phyloP scores from a whole-genome alignment of 83 land plant genomes.

The Diphasiastrum complanatum region DNA sequence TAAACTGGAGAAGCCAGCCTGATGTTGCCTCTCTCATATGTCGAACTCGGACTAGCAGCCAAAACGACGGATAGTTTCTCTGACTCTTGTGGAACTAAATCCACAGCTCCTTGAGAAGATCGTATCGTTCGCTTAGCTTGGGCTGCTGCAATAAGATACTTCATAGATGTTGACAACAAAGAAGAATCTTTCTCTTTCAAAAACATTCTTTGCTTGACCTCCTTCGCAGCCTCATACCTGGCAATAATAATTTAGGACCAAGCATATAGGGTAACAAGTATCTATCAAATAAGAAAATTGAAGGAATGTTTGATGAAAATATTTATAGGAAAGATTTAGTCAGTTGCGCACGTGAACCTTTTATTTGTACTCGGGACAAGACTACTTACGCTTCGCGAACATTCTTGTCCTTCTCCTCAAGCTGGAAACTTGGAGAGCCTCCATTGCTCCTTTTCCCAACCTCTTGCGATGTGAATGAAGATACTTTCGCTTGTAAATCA shows the following conservation, averaged over 20 bases:
- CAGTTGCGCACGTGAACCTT: too few species aligned
- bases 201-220: conserved; percentile 28
- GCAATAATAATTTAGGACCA: conserved; percentile 7
- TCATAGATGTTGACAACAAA: conserved; percentile 72
- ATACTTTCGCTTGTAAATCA: too few species aligned
- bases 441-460: too few species aligned
- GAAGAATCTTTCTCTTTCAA: conserved; percentile 40
- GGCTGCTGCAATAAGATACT: conserved; percentile 84
- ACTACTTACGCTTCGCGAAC: conserved; percentile 37
- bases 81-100: conserved; percentile 14
- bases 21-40: conserved; percentile 36
- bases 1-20: conserved; percentile 32
- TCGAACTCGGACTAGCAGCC: conserved; percentile 24
- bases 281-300: conserved; percentile 10
- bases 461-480: too few species aligned
- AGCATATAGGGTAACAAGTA: too few species aligned
- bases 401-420: conserved; percentile 18
- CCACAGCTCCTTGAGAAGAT: conserved; percentile 26
- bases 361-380: background rate
- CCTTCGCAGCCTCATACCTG: conserved; percentile 49
- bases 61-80: conserved; percentile 23
- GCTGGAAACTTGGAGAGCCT: conserved; percentile 1
- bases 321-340: too few species aligned
- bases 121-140: conserved; percentile 71
- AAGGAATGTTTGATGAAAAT: conserved; percentile 1